These are phyloP conservation scores for Vicia faba DNA, from an alignment of 306 rosid species.

Conservation along the genomic window DNA sequence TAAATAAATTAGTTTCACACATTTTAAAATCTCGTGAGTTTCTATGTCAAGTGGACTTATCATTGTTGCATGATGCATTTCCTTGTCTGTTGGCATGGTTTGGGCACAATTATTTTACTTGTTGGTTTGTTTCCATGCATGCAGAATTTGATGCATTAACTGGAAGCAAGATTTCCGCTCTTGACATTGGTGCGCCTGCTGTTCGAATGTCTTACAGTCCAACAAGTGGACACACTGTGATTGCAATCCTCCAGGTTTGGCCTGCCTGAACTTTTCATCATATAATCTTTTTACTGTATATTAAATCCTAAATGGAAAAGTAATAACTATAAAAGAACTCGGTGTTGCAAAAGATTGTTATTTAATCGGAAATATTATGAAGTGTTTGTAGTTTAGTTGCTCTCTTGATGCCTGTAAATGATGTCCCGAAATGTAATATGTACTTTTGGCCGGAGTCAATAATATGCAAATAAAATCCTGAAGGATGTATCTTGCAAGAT, in stretches of 20 bases:
- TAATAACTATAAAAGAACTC: background rate
- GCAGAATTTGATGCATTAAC: constrained; percentile 90
- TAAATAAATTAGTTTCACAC: constrained; percentile 24
- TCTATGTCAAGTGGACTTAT: constrained; percentile 9
- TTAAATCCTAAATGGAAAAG: constrained; percentile 11
- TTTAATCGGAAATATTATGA: constrained; percentile 14
- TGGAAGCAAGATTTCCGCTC: constrained; percentile 86
- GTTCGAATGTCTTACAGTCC: constrained; percentile 93
- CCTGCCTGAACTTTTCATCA: constrained; percentile 30
- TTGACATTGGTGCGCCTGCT: constrained; percentile 82
- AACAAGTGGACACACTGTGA: constrained; percentile 89
- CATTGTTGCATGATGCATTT: constrained; percentile 24
- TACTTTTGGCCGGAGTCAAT: constrained; percentile 13
- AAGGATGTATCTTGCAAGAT: constrained; percentile 7
- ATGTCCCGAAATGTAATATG: background rate
- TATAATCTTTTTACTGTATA: constrained; percentile 8
- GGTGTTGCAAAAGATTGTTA: constrained; percentile 24
- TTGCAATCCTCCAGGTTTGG: constrained; percentile 85
- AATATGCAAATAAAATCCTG: constrained; percentile 22
- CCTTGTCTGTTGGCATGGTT: constrained; percentile 19
- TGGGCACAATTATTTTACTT: constrained; percentile 25
- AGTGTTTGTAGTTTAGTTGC: constrained; percentile 1
- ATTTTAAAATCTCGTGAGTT: constrained; percentile 16
- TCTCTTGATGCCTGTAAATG: constrained; percentile 20
- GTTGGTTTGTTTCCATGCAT: constrained; percentile 31